Conservation (phyloP, 495 filamentous ascomycete species). For the Podospora comata region DNA sequence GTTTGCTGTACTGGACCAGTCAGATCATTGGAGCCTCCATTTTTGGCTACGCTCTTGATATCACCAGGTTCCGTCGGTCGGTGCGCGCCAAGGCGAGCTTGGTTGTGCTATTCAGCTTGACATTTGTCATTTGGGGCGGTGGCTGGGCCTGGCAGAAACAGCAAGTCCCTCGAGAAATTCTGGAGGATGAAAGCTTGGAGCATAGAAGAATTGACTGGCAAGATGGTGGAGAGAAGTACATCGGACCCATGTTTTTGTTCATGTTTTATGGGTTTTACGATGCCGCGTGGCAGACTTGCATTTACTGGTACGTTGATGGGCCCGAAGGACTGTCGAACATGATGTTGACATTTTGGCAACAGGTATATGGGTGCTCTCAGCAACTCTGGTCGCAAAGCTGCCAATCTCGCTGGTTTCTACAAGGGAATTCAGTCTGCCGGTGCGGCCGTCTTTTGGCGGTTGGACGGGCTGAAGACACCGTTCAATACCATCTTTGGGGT, state of each 20-base stretch:
- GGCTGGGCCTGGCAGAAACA: constrained; percentile 74
- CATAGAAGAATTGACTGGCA: constrained; percentile 59
- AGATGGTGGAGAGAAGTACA: constrained; percentile 53
- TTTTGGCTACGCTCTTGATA: constrained; percentile 75
- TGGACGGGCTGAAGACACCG: constrained; percentile 62
- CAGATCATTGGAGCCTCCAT: constrained; percentile 83
- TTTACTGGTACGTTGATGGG: constrained; percentile 69
- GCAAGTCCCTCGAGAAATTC: constrained; percentile 51
- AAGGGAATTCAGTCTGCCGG: constrained; percentile 95
- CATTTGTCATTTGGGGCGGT: constrained; percentile 82
- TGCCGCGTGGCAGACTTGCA: constrained; percentile 77
- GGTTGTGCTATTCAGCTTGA: constrained; percentile 63
- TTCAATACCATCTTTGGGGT: constrained; percentile 61
- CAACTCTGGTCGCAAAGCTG: constrained; percentile 86
- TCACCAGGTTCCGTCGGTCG: constrained; percentile 59
- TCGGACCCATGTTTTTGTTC: constrained; percentile 86
- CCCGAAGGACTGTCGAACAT: neutral
- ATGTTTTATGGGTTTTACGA: constrained; percentile 94
- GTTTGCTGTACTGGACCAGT: constrained; percentile 77
- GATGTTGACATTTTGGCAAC: neutral
- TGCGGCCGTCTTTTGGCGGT: constrained; percentile 77
- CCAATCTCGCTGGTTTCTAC: constrained; percentile 94
- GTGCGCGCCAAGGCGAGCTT: constrained; percentile 73
- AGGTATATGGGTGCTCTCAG: constrained; percentile 91
- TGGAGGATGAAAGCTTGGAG: constrained; percentile 29